A percentile compares a stretch with the other conserved stretches of the same genome.
Conservation (phyloP, 2,329 filamentous ascomycete species). For the Fonsecaea pedrosoi region DNA sequence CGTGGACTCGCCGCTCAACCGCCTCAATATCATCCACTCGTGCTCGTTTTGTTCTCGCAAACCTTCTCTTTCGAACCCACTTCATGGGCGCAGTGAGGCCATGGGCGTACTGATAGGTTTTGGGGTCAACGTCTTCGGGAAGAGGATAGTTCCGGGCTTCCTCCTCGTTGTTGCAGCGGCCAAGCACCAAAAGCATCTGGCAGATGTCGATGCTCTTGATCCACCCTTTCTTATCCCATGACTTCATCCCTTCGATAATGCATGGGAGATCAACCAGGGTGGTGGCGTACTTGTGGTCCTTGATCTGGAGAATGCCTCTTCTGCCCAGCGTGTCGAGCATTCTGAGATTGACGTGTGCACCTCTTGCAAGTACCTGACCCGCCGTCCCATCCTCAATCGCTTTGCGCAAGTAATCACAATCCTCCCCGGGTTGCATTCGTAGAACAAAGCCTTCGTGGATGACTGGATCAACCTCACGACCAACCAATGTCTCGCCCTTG, state of each 20-base stretch:
- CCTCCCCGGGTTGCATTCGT: slow-evolving; percentile 83
- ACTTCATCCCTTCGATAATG: slow-evolving; percentile 90
- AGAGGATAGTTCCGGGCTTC: slow-evolving; percentile 71
- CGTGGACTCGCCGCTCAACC: slow-evolving; percentile 79
- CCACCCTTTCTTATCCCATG: slow-evolving; percentile 85
- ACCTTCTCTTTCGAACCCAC: slow-evolving; percentile 80
- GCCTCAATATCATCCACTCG: slow-evolving; percentile 84
- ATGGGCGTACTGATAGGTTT: slow-evolving; percentile 77
- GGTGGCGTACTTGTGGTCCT: slow-evolving; percentile 75
- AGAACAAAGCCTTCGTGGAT: slow-evolving; percentile 90
- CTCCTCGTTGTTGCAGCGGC: slow-evolving; percentile 68
- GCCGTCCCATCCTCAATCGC: slow-evolving; percentile 79
- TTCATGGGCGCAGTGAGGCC: slow-evolving; percentile 88
- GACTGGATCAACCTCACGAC: slow-evolving; percentile 82
- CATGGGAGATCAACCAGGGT: slow-evolving; percentile 83
- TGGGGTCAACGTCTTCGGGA: slow-evolving; percentile 72
- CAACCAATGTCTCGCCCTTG: slow-evolving; percentile 62
- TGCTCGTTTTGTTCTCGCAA: slow-evolving; percentile 72
- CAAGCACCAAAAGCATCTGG: slow-evolving; percentile 84
- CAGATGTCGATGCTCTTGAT: slow-evolving; percentile 89
- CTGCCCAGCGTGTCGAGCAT: slow-evolving; percentile 74
- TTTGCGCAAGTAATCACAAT: slow-evolving; percentile 81
- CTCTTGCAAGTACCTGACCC: slow-evolving; percentile 67
- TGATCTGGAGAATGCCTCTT: slow-evolving; percentile 74
- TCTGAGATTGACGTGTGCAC: slow-evolving; percentile 78